Evolutionary conservation across 2,329 filamentous ascomycete species (phyloP).

Genomic region (Xylaria sp.): DNA sequence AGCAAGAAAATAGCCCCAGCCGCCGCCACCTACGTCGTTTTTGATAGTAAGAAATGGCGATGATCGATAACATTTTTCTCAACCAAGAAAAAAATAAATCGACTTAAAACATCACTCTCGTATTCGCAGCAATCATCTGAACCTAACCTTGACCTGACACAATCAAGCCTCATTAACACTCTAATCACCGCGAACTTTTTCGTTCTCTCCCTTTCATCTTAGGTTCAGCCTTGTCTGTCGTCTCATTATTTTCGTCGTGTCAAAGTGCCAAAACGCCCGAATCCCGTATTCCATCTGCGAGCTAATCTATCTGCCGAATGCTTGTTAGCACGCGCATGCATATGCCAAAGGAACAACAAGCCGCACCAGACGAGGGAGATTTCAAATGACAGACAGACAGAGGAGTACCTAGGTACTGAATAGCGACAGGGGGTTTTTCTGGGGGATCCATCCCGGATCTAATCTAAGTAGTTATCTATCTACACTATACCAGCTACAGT

Average conservation of each 20-base stretch:
- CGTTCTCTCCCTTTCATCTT: neutral
- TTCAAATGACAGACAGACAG: neutral
- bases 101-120: neutral
- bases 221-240: neutral
- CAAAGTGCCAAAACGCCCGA: neutral
- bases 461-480: neutral
- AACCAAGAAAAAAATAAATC: neutral
- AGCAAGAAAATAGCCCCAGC: neutral
- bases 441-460: neutral
- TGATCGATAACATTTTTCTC: neutral
- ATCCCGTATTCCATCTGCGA: neutral
- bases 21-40: slow-evolving; percentile 3
- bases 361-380: neutral
- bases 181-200: neutral
- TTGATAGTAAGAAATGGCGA: neutral
- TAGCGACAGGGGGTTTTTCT: neutral
- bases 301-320: neutral
- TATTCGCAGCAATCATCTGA: neutral
- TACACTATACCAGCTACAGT: neutral
- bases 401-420: neutral
- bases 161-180: neutral
- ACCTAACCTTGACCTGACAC: neutral
- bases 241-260: neutral
- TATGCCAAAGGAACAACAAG: neutral
- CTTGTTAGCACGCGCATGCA: neutral